These are phyloP conservation scores for Didymella arachidicola DNA, from an alignment of 2,329 filamentous ascomycete genomes.

Conservation along the genomic window DNA sequence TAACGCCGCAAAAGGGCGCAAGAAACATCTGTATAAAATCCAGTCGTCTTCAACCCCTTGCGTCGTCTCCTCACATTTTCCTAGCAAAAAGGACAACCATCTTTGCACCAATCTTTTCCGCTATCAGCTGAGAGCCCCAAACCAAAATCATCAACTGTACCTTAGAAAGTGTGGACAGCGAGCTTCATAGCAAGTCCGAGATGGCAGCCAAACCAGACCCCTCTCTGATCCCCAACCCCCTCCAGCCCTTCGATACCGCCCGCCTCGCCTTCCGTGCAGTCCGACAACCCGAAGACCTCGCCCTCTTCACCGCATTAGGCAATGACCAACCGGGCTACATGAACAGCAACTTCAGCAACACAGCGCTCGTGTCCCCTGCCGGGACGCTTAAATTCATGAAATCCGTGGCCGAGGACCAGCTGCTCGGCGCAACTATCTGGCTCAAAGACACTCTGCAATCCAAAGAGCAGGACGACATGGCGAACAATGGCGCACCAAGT, in stretches of 20 bases:
- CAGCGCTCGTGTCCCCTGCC: constrained; percentile 23
- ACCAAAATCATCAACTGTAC: neutral
- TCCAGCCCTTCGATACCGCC: constrained; percentile 32
- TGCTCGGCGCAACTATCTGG: constrained; percentile 40
- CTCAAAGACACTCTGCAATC: neutral
- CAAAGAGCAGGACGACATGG: neutral
- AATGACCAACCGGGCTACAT: constrained; percentile 35
- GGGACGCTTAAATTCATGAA: constrained; percentile 31
- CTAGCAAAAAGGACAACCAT: neutral
- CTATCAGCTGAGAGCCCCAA: neutral
- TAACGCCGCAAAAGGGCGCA: constrained; percentile 14
- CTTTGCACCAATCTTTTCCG: neutral
- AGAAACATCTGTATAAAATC: neutral
- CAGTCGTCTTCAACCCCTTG: neutral
- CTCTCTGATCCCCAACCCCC: constrained; percentile 5
- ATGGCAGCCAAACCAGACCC: constrained; percentile 10
- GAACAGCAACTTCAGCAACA: constrained; percentile 39
- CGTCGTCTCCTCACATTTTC: neutral
- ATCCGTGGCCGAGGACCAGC: constrained; percentile 24
- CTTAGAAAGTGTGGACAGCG: neutral
- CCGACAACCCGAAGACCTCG: constrained; percentile 29
- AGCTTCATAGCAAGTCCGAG: neutral
- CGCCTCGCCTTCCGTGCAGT: constrained; percentile 40
- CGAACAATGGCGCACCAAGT: neutral
- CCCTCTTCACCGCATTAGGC: constrained; percentile 36